These are phyloP conservation scores for Leccinum subgranulosum DNA, from an alignment of 768 basidiomycete genomes.

Conservation along the genomic window DNA sequence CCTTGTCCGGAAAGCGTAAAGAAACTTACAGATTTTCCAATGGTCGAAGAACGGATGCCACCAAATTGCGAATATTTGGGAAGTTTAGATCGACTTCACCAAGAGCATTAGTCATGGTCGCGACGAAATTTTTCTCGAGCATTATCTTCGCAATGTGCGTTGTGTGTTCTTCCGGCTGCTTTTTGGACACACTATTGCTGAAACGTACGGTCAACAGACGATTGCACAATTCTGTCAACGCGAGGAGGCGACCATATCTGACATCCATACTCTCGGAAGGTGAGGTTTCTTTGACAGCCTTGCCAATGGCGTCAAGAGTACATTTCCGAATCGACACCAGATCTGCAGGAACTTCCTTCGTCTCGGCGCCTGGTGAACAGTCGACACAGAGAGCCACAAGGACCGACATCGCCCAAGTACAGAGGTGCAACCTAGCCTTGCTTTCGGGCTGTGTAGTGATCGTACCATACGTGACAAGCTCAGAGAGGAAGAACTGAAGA, in stretches of 20 bases:
- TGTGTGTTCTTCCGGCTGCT: slow-evolving; percentile 67
- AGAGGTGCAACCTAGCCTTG: slow-evolving; percentile 58
- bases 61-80: slow-evolving; percentile 81
- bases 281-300: slow-evolving; percentile 77
- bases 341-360: slow-evolving; percentile 76
- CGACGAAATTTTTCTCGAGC: slow-evolving; percentile 96
- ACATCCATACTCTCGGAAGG: slow-evolving; percentile 58
- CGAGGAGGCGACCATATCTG: slow-evolving; percentile 86
- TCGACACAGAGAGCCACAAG: slow-evolving; percentile 94
- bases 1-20: background rate
- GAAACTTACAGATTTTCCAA: slow-evolving; percentile 79
- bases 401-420: slow-evolving; percentile 87
- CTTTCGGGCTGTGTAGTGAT: slow-evolving; percentile 60
- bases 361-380: slow-evolving; percentile 56
- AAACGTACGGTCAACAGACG: slow-evolving; percentile 81
- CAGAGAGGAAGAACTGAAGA: slow-evolving; percentile 77
- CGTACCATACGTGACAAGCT: slow-evolving; percentile 75
- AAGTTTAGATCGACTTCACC: slow-evolving; percentile 95
- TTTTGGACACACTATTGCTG: slow-evolving; percentile 46
- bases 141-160: slow-evolving; percentile 96
- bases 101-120: slow-evolving; percentile 80
- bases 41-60: slow-evolving; percentile 85
- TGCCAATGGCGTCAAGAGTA: slow-evolving; percentile 85
- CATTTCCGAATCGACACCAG: slow-evolving; percentile 89
- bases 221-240: slow-evolving; percentile 83